These are phyloP conservation scores for Trifolium fragiferum DNA, from an alignment of 306 rosid genomes.

Conservation along the genomic window DNA sequence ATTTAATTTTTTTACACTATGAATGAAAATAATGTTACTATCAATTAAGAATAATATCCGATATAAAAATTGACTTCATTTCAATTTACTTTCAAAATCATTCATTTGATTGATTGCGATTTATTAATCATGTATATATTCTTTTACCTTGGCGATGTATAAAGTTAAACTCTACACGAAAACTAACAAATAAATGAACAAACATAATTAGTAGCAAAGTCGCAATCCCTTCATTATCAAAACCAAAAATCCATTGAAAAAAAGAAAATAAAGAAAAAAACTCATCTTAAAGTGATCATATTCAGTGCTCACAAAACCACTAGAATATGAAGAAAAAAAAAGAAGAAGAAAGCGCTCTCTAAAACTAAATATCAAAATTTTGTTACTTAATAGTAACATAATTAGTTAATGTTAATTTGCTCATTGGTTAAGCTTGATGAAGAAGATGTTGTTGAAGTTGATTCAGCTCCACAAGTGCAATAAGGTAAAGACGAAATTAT, in stretches of 20 bases:
- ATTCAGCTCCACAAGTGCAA: slow-evolving; percentile 43
- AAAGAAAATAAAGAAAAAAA: not conserved
- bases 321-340: slow-evolving; percentile 34
- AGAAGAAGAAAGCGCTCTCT: not conserved
- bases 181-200: not conserved
- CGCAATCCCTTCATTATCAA: slow-evolving; percentile 22
- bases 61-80: no score
- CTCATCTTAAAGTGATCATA: slow-evolving; percentile 40
- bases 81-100: no score
- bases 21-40: no score
- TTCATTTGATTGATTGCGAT: no score
- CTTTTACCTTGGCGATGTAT: no score
- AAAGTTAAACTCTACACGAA: no score
- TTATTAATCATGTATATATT: no score
- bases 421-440: slow-evolving; percentile 30
- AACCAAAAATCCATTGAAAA: slow-evolving; percentile 12
- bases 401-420: not conserved
- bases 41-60: no score
- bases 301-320: slow-evolving; percentile 56
- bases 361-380: slow-evolving; percentile 36
- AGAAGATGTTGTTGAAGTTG: slow-evolving; percentile 2
- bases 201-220: slow-evolving; percentile 20
- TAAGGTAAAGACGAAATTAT: slow-evolving; percentile 21
- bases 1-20: no score
- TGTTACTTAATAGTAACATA: slow-evolving; percentile 2